Evolutionary conservation across 2,329 filamentous ascomycete species (phyloP), one percentile per base, ranked within the genome.

Genomic region (Ophioceras dolichostomum): DNA sequence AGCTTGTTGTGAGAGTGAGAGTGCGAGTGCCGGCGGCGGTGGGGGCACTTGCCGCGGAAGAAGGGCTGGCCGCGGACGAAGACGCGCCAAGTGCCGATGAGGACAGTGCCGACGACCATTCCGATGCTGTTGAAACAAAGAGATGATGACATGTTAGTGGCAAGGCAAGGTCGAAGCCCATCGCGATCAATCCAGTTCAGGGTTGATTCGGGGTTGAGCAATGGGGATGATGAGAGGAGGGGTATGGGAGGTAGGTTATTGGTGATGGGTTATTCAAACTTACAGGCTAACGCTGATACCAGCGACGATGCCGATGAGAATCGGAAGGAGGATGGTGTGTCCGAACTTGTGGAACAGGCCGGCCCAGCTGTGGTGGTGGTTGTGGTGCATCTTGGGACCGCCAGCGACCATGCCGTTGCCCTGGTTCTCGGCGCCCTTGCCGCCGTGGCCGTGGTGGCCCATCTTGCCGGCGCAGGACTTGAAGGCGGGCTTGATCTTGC

Each of bases 241-340:
- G 22, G 22, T 26, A 12, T 7, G 22, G 22, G 22, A 8, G 22
- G 22, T n/a, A n/a, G n/a, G n/a, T n/a, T n/a, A n/a, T n/a, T n/a
- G n/a, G n/a, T n/a, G n/a, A n/a, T n/a, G n/a, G n/a, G n/a, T n/a
- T n/a, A n/a, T n/a, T n/a, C n/a, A 33, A 44, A 64, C 67, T 53
- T 62, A 72, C 67, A 83, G 54, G 56, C 79, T 80, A 44, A 79
- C 75, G 21, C 68, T 66, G 38, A 84, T 68, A 50, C 81, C 82
- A 32, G 78, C 76, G 18, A 75, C 67, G 44, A 85, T 67, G 41
- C 82, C 82, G 44, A 84, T 67, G 37, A 81, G 59, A 37, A 84
- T 65, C 2, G 82, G 81, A 28, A 85, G 62, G 34, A 85, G 54
- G 32, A 86, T 68, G 43, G 79, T 73, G 27, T 74, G 62, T 43